phyloP scores from a whole-genome alignment of 768 basidiomycete genomes.

The Collybia mongolica region DNA sequence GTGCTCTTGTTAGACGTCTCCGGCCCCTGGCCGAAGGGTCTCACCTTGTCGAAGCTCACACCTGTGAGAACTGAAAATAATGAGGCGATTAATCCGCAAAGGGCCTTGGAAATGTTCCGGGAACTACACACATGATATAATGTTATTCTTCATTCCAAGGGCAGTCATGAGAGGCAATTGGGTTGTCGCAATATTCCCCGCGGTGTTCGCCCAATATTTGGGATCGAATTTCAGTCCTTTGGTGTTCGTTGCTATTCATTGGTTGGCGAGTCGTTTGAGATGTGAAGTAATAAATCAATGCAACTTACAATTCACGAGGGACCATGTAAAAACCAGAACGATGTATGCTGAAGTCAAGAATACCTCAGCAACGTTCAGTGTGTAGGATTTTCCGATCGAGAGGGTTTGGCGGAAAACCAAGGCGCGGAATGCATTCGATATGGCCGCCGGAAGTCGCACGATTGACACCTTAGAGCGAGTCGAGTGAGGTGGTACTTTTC shows the following conservation, averaged over 20 bases:
- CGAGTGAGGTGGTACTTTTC: background rate
- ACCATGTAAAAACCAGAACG: conserved; percentile 27
- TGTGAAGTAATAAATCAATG: background rate
- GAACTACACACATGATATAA: conserved; percentile 31
- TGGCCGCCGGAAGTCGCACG: conserved; percentile 12
- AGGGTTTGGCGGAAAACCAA: conserved; percentile 20
- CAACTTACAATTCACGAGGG: conserved; percentile 35
- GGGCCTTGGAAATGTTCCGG: background rate
- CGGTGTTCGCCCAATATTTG: conserved; percentile 18
- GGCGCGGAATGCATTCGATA: conserved; percentile 13
- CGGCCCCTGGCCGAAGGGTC: background rate
- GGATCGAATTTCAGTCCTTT: conserved; percentile 10
- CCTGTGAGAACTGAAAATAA: conserved; percentile 44
- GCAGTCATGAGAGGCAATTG: background rate
- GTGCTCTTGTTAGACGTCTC: background rate
- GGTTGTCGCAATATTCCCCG: conserved; percentile 23
- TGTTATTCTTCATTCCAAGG: conserved; percentile 41
- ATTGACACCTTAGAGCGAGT: background rate
- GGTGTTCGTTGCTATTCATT: background rate
- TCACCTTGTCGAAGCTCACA: conserved; percentile 43
- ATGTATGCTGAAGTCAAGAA: conserved; percentile 33
- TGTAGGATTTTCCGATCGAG: conserved; percentile 25
- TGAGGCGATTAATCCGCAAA: background rate
- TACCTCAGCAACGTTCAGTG: conserved; percentile 34
- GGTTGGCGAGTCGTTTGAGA: background rate